A percentile compares a stretch with the other conserved stretches of the same genome.
phyloP scores from a whole-genome alignment of 2,329 filamentous ascomycete genomes.

The Epichloe glyceriae region DNA sequence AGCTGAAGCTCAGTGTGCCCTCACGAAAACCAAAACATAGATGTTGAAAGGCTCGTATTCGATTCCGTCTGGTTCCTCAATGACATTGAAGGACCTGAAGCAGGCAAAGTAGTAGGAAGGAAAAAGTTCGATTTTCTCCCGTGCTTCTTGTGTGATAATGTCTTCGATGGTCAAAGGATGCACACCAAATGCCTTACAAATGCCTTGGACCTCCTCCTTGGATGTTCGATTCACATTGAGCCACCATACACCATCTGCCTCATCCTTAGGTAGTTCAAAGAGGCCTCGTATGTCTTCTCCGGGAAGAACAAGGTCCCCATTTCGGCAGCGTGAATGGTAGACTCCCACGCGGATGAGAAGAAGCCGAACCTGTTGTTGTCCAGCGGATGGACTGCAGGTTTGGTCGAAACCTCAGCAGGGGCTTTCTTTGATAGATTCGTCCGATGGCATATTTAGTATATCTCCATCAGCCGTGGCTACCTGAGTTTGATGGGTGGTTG shows the following conservation, averaged over 20 bases:
- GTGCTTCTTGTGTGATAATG: slow-evolving; percentile 86
- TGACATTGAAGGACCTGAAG: slow-evolving; percentile 80
- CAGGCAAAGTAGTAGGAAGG: slow-evolving; percentile 96
- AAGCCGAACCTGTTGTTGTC: slow-evolving; percentile 84
- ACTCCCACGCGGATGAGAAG: slow-evolving; percentile 90
- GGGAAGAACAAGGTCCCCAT: slow-evolving; percentile 75
- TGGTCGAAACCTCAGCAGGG: slow-evolving; percentile 23
- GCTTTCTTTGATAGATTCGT: slow-evolving; percentile 33
- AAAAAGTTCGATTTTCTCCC: slow-evolving; percentile 97
- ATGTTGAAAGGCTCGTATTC: slow-evolving; percentile 93
- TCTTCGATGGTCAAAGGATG: slow-evolving; percentile 94
- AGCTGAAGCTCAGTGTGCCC: slow-evolving; percentile 90
- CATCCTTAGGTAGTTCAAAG: slow-evolving; percentile 54
- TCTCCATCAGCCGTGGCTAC: slow-evolving; percentile 43
- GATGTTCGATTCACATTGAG: slow-evolving; percentile 85
- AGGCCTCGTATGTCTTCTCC: slow-evolving; percentile 83
- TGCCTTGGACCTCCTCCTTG: slow-evolving; percentile 72
- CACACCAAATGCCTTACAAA: slow-evolving; percentile 90
- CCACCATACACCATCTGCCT: slow-evolving; percentile 88
- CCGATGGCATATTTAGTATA: slow-evolving; percentile 39
- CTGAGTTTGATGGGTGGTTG: slow-evolving; percentile 18
- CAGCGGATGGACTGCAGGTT: slow-evolving; percentile 24
- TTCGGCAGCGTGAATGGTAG: slow-evolving; percentile 81
- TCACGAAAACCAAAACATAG: slow-evolving; percentile 95
- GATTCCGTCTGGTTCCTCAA: slow-evolving; percentile 63